Base-by-base conservation (phyloP, 306 rosid genomes). In the Betula pendula region DNA sequence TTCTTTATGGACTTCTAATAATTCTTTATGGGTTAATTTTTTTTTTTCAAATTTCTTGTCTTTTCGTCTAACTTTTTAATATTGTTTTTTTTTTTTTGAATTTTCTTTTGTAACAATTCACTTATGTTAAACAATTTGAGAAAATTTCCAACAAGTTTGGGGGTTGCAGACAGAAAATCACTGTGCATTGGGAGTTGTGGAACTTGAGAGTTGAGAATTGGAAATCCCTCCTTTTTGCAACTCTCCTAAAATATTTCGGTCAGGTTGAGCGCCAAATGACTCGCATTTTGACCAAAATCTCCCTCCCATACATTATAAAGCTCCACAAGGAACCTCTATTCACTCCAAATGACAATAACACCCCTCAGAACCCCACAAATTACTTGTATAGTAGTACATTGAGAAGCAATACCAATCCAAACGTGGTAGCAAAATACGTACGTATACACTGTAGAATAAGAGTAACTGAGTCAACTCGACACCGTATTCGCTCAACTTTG, bases 201-300 rank as follows among this genome's bases (percentile, higher is more conserved):
- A 9, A 22, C 35, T 14, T 11, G 4, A 13, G 17, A 16, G 27
- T 22, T 5, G 8, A 25, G n/a, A 38, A 38, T 38, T 38, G 42
- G 31, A 31, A 50, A 77, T 22, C 22, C 63, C 83, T 59, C 29
- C 50, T 42, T 9, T 75, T 67, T 75, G 19, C 49, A 40, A 20
- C 44, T 60, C 68, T 65, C 52, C 31, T 40, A 66, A 68, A 72
- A 59, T 43, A 67, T 42, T 67, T 67, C 51, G 71, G 51, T 67
- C 71, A 11, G 29, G 16, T 73, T 77, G 85, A 80, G 85, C 85
- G 87, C 89, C 85, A 83, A 86, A 77, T 71, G 59, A 17, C 43
- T 14, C 17, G 44, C 40, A 59, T 63, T 60, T 49, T n/a, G n/a
- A 66, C 73, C 49, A 12, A 19, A 73, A 16, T 71, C 35, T 22